Base-by-base conservation (phyloP, 805 yeast species). In the Ogataea haglerorum region DNA sequence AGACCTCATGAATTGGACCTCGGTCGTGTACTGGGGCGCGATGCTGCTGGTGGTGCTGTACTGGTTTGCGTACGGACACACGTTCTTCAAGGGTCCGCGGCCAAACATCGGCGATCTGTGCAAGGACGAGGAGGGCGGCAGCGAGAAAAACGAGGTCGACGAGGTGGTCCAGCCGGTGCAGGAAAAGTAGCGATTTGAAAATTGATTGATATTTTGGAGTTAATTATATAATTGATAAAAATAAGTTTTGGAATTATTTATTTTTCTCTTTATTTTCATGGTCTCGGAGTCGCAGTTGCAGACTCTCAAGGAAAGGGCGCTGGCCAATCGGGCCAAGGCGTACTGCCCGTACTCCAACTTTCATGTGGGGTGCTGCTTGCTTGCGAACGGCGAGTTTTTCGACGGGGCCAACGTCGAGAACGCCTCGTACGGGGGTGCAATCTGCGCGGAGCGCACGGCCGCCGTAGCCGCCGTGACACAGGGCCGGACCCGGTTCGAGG, bases 331-430 rank as follows among this genome's bases (percentile, higher is more conserved):
- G 36, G 28, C 64, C n/a, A 49, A 65, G 21, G 70, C 85, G 2
- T 83, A 84, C 58, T 69, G 80, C 23, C 90, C 90, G 3, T 85
- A 84, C 61, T 84, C 90, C 25, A 77, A 80, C 32, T 84, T 84
- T 61, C 60, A 87, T 36, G 99, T 91, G 2, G 98, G 98, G 0
- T 86, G 95, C 39, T 76, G 82, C 3, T 53, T 91, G 2, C 55
- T 86, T 17, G 60, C 56, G 0, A 57, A 66, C 7, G 84, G 77
- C 2, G 64, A 65, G 14, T 68, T 57, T 30, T 64, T 82, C 17
- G 56, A 64, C 10, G 99, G 98, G 4, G 95, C 95, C 29, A 91
- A 91, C 52, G 80, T 93, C 19, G 99, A 91, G 59, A 93, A 91
- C 59, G 98, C 97, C 3, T 79, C 93, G 35, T 90, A 85, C 56